Base-by-base conservation (phyloP, 495 filamentous ascomycete genomes). In the Lasiosphaeria hispida region DNA sequence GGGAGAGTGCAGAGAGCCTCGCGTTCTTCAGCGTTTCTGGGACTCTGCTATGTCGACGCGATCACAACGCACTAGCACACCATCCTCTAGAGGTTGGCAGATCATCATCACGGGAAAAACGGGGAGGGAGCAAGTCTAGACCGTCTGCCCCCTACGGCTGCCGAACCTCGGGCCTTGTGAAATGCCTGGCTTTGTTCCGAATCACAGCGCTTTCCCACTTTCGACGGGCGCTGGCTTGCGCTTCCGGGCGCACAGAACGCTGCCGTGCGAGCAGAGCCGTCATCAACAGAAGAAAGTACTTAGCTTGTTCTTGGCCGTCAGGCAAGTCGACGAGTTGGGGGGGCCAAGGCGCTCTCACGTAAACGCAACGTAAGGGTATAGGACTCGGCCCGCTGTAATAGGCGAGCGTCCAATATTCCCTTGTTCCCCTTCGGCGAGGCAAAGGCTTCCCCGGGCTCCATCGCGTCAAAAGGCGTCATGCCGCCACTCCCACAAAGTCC, bases 391-490 rank as follows among this genome's bases (percentile, higher is more conserved):
- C n/a, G 7, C 40, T 13, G 23, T 34, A 15, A 57, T 45, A 59
- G 48, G 58, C 53, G 48, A 44, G 51, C 35, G 14, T 14, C 47
- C 36, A 44, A 48, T 38, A 38, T 23, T 10, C n/a, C 30, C 45
- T 35, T 59, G 14, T 56, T 23, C 39, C 10, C 23, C 6, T 13
- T 15, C 10, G 38, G 14, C 18, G 36, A 40, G 19, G n/a, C 15
- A 44, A 43, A 15, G 43, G 18, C 14, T 18, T 48, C 39, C 48
- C 54, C 53, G 55, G 54, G 37, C 37, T 61, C 55, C 60, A 61
- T 63, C 57, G 63, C 60, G 60, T 57, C 18, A 62, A 41, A 65
- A 62, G 60, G 55, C 63, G 66, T 66, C 53, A 55, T 66, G 33
- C 45, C 65, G 62, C 65, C 65, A 65, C 58, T 50, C 23, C 42